These are phyloP conservation scores for Schizochytrium sp. DNA, from an alignment of 108 stramenopile species.

Conservation along the genomic window DNA sequence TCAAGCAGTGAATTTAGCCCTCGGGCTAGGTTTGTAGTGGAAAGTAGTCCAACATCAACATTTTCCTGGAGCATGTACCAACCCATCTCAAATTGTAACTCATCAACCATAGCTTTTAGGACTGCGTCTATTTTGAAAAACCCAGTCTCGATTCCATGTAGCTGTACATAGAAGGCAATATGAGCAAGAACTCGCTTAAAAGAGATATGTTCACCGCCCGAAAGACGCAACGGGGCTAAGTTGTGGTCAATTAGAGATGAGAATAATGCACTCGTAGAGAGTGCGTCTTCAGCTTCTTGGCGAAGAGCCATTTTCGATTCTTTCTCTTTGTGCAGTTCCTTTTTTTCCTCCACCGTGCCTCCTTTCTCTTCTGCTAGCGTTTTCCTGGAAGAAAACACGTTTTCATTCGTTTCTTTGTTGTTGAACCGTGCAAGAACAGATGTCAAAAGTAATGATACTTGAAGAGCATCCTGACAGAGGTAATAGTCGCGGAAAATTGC, in stretches of 20 bases:
- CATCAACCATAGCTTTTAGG: not conserved
- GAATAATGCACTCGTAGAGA: not conserved
- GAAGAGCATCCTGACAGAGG: not conserved
- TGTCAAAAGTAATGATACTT: slow-evolving; percentile 2
- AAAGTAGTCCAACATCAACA: not conserved
- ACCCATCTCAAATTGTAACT: not conserved
- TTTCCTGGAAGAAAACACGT: not conserved
- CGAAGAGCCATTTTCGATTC: not conserved
- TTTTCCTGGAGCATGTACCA: not conserved
- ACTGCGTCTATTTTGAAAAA: not conserved
- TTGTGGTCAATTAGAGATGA: slow-evolving; percentile 34
- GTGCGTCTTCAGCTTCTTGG: not conserved
- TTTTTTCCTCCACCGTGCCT: not conserved
- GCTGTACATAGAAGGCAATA: not conserved
- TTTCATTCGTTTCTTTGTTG: not conserved
- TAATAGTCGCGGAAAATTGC: not conserved
- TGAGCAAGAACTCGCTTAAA: not conserved
- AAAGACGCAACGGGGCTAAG: not conserved
- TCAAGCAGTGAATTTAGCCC: slow-evolving; percentile 14
- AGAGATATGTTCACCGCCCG: not conserved
- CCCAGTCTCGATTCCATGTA: not conserved
- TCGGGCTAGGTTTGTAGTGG: not conserved
- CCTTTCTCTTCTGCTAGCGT: not conserved
- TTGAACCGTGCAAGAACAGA: not conserved
- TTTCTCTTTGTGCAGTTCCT: not conserved